Base-by-base conservation (phyloP, 306 rosid species). In the Cyamopsis tetragonoloba region DNA sequence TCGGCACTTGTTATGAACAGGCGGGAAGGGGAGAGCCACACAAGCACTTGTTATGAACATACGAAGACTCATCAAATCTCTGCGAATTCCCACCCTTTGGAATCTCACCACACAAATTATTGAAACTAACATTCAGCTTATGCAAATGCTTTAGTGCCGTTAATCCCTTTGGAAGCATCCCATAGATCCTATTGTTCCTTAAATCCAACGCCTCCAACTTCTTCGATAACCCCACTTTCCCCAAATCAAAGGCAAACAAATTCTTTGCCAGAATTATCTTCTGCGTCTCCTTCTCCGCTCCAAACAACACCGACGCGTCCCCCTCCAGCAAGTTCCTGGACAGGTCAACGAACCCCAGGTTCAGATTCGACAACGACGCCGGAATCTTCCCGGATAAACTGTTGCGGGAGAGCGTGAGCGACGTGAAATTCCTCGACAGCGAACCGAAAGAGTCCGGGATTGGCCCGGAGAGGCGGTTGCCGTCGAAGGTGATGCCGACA, bases 301-400 rank as follows among this genome's bases (percentile, higher is more conserved):
- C 80, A 6, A 76, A 76, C 20, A 76, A 11, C 72, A 76, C 38
- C 3, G 76, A 76, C 5, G 61, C 80, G 13, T 76, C 80, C 15
- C 80, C 80, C 53, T 51, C 76, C 27, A 76, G 47, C 7, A 2
- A 2, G 76, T 76, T 76, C 12, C 3, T 5, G 0, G 76, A 70
- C 7, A 69, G 20, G 66, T 76, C 61, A 1, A 69, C 61, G 20
- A 62, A 51, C 1, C 61, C 7, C 5, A 76, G 58, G 72, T 76
- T 43, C 28, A 76, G 80, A 0, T 42, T 32, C 2, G 20, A 26
- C 1, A 76, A 18, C 22, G 80, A 39, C 2, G 80, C 37, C 4
- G 80, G 80, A 6, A 76, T 62, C 7, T 50, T 53, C 26, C 79
- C 79, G 2, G 79, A 15, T 13, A 76, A 76, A 0, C 8, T 49